Evolutionary conservation across 305 asterid species (phyloP).

Genomic region (Solanum hybrid): DNA sequence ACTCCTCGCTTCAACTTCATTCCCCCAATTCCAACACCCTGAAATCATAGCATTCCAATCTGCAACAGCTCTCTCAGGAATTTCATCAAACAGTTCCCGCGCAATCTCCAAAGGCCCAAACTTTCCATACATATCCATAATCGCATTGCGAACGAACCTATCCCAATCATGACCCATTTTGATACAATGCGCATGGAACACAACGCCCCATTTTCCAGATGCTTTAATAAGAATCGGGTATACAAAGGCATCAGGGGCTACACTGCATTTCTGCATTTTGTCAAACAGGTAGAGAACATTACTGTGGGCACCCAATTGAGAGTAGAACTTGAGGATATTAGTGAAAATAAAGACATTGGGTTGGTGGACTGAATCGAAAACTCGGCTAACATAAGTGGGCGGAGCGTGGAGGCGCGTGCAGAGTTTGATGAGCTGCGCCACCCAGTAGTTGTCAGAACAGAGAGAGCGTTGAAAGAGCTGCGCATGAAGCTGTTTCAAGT

Average conservation of each 20-base stretch:
- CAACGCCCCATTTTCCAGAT: slow-evolving; percentile 30
- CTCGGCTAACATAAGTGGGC: slow-evolving; percentile 22
- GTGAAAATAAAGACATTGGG: slow-evolving; percentile 39
- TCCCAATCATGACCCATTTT: slow-evolving; percentile 43
- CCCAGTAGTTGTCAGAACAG: slow-evolving; percentile 32
- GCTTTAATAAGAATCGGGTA: slow-evolving; percentile 54
- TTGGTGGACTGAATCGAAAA: slow-evolving; percentile 33
- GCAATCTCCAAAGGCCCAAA: slow-evolving; percentile 51
- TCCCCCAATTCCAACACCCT: slow-evolving; percentile 64
- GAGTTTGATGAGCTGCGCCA: slow-evolving; percentile 32
- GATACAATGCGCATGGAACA: slow-evolving; percentile 39
- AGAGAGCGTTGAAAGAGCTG: slow-evolving; percentile 42
- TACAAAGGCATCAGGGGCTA: slow-evolving; percentile 38
- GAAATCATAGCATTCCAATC: slow-evolving; percentile 72
- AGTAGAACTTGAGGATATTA: slow-evolving; percentile 38
- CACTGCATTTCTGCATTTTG: slow-evolving; percentile 29
- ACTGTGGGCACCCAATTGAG: slow-evolving; percentile 24
- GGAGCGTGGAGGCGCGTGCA: slow-evolving; percentile 62
- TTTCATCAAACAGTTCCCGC: slow-evolving; percentile 58
- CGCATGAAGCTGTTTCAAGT: slow-evolving; percentile 45
- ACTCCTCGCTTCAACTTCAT: slow-evolving; percentile 30
- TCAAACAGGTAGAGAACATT: slow-evolving; percentile 28
- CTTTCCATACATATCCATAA: slow-evolving; percentile 46
- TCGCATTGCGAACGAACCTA: slow-evolving; percentile 39
- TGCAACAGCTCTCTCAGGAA: slow-evolving; percentile 32